phyloP scores from a whole-genome alignment of 176 grass and related monocot species.

The Oryza meridionalis region DNA sequence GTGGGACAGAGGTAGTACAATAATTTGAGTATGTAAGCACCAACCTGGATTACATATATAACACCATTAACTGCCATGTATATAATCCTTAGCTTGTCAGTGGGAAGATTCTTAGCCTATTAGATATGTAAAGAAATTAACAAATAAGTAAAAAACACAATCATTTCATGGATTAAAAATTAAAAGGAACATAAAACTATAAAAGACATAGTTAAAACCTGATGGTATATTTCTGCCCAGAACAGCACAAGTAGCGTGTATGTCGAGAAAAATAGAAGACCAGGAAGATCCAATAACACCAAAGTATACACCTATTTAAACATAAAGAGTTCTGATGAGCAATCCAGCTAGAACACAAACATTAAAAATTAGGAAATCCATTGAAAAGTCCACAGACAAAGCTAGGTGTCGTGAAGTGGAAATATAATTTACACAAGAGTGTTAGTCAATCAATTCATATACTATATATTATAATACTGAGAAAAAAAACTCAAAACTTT shows the following conservation, averaged over 20 bases:
- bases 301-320: slow-evolving; percentile 69
- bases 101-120: slow-evolving; percentile 78
- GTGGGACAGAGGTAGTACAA: neutral
- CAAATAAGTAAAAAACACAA: slow-evolving; percentile 9
- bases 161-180: slow-evolving; percentile 5
- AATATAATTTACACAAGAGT: slow-evolving; percentile 1
- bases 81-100: slow-evolving; percentile 67
- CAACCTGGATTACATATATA: slow-evolving; percentile 86
- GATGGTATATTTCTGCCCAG: slow-evolving; percentile 99
- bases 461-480: neutral
- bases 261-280: slow-evolving; percentile 90
- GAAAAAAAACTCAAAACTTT: slow-evolving; percentile 6
- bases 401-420: neutral
- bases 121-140: slow-evolving; percentile 19
- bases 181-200: neutral
- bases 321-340: slow-evolving; percentile 13
- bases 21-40: slow-evolving; percentile 21
- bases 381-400: neutral
- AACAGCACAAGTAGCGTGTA: slow-evolving; percentile 93
- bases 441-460: slow-evolving; percentile 10
- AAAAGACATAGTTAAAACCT: slow-evolving; percentile 50
- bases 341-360: slow-evolving; percentile 16
- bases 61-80: slow-evolving; percentile 64
- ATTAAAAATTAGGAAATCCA: neutral
- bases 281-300: slow-evolving; percentile 73